Evolutionary conservation across 116 monocot genomes (phyloP).

Genomic region (Iris pallida): DNA sequence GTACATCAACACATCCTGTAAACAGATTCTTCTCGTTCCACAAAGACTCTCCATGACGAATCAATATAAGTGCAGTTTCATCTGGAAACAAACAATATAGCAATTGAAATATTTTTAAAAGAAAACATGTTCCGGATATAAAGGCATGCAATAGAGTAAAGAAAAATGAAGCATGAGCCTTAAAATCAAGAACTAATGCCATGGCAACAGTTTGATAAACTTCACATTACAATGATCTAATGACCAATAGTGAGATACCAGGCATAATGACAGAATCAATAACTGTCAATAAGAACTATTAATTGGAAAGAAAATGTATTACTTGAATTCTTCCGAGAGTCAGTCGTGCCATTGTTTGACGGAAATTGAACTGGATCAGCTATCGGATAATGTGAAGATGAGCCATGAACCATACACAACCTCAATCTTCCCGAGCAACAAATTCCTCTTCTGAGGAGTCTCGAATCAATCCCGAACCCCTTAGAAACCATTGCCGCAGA

Average conservation of each 20-base stretch:
- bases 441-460: slow-evolving; percentile 20
- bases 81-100: slow-evolving; percentile 29
- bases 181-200: background rate
- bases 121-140: background rate
- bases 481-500: slow-evolving; percentile 25
- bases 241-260: background rate
- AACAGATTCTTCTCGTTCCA: slow-evolving; percentile 99
- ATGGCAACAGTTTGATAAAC: too few species aligned
- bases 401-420: slow-evolving; percentile 32
- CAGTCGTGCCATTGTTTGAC: slow-evolving; percentile 15
- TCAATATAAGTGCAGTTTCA: slow-evolving; percentile 95
- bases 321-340: slow-evolving; percentile 68
- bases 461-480: slow-evolving; percentile 24
- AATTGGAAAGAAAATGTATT: slow-evolving; percentile 15
- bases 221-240: background rate
- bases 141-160: background rate
- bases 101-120: background rate
- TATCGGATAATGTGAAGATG: slow-evolving; percentile 45
- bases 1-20: slow-evolving; percentile 98
- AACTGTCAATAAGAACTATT: background rate
- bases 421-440: slow-evolving; percentile 19
- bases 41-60: slow-evolving; percentile 94
- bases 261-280: background rate
- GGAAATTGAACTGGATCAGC: slow-evolving; percentile 38
- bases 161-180: background rate